Percentiles rank a stretch among this genome's conserved stretches.
Evolutionary conservation across 179 eudicot genomes (phyloP).

Genomic region (Beta corolliflora): DNA sequence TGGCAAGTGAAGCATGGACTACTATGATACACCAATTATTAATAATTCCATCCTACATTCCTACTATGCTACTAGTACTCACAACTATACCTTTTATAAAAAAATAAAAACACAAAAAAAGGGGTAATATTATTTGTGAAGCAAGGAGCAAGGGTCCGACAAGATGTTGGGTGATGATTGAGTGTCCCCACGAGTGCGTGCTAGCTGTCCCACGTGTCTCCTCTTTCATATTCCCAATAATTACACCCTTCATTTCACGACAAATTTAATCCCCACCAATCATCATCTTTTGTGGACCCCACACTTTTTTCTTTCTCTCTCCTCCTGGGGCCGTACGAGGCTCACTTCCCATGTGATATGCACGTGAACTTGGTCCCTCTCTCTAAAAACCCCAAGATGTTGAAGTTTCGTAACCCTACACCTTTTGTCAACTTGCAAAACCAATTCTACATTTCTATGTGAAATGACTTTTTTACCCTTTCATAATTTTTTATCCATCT

Average conservation of each 20-base stretch:
- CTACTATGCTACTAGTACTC: not conserved
- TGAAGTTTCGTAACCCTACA: conserved; percentile 24
- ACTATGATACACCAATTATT: conserved; percentile 21
- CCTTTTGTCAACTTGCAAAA: conserved; percentile 23
- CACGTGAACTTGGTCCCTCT: conserved; percentile 40
- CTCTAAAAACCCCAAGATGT: not conserved
- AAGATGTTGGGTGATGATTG: conserved; percentile 52
- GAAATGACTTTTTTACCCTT: conserved; percentile 16
- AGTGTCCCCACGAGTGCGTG: conserved; percentile 46
- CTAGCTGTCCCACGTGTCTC: conserved; percentile 54
- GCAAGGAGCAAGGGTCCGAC: conserved; percentile 32
- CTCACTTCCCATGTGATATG: conserved; percentile 43
- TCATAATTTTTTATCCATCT: no score
- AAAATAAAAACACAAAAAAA: no score
- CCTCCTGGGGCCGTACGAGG: conserved; percentile 42
- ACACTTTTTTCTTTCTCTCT: not conserved
- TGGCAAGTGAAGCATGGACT: conserved; percentile 6
- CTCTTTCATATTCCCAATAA: conserved; percentile 14
- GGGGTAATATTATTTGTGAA: not conserved
- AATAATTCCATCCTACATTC: not conserved
- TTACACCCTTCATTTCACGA: not conserved
- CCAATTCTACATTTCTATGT: no score
- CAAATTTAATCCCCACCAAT: conserved; percentile 16
- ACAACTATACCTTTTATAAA: no score
- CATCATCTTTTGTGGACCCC: conserved; percentile 26